Percentiles rank a stretch among this genome's conserved stretches.
Conservation (phyloP, 805 yeast genomes). For the Ogataea polymorpha region DNA sequence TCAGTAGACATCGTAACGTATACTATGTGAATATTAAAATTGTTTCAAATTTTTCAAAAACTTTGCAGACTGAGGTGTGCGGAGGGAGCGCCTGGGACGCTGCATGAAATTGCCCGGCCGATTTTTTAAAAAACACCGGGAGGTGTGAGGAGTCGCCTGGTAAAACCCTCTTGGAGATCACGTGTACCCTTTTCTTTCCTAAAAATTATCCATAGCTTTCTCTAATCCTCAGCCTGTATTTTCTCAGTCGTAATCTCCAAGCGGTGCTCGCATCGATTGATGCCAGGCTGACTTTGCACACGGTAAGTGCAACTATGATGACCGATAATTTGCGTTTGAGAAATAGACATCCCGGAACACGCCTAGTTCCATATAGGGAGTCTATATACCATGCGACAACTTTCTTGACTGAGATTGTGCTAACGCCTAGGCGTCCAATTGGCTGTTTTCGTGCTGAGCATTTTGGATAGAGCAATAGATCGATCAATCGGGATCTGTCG, state of each 20-base stretch:
- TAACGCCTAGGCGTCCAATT: constrained; percentile 3
- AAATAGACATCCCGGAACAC: constrained; percentile 27
- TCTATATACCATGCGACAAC: constrained; percentile 35
- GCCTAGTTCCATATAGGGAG: constrained; percentile 33
- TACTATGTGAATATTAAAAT: constrained; percentile 8
- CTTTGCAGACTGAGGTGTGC: constrained; percentile 10
- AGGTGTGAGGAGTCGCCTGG: constrained; percentile 7
- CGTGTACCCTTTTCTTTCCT: neutral
- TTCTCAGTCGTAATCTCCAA: too few relatives aligned
- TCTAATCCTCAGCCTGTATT: neutral
- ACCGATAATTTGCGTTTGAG: constrained; percentile 38
- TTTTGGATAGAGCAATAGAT: neutral
- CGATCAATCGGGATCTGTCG: neutral
- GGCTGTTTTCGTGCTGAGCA: neutral
- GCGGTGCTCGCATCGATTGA: too few relatives aligned
- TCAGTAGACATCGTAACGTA: constrained; percentile 44
- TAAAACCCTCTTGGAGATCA: neutral
- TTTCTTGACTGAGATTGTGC: constrained; percentile 16
- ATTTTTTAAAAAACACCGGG: neutral
- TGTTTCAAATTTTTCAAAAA: constrained; percentile 16
- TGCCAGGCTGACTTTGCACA: too few relatives aligned
- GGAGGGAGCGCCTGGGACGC: constrained; percentile 2
- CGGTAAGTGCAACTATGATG: constrained; percentile 24
- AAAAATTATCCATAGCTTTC: neutral
- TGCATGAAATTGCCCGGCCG: neutral